Base-by-base conservation (phyloP, 225 moss, liverwort and hornwort species). In the Anthoceros angustus region DNA sequence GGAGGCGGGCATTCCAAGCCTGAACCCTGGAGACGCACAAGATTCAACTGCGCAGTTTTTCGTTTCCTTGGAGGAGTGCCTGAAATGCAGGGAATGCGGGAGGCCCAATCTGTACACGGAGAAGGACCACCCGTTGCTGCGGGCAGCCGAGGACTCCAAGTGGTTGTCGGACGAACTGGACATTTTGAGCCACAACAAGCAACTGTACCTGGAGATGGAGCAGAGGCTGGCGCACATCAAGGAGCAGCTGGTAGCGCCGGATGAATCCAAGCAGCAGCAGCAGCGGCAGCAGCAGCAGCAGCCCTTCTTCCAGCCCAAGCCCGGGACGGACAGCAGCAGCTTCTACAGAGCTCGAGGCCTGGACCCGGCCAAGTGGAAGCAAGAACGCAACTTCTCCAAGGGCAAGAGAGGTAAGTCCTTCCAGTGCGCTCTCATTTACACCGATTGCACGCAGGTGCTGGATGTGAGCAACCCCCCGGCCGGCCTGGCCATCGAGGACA, bases 251-350 rank as follows among this genome's bases (percentile, higher is more conserved):
- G 55, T 1, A 32, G 32, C 32, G 32, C 32, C 32, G 32, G 32
- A 32, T 32, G 32, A 32, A 32, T 32, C 32, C 32, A 32, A 32
- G 32, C 32, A 32, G 32, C 2, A 32, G 32, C 32, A 32, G 32
- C 32, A 4, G 32, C 32, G 4, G 1, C 32, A 32, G 32, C 1
- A 32, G 32, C 32, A 32, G 32, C 1, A 32, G 32, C 32, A 55
- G 23, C 55, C 55, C 55, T 55, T 55, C 55, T 55, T 55, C 55
- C 55, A 55, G 55, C 55, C 55, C 55, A 55, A 8, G 55, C 55
- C 12, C 12, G 55, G 55, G 23, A 55, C 55, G 16, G 55, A 55
- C 55, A 23, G 8, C 55, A 1, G 5, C n/a, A 55, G 55, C 55
- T 55, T 55, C n/a, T 55, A 23, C 16, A 55, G 18, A 55, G 55